A percentile compares a stretch with the other conserved stretches of the same genome.
phyloP scores from a whole-genome alignment of 805 yeast genomes.

The Gaillardinia entomophila region DNA sequence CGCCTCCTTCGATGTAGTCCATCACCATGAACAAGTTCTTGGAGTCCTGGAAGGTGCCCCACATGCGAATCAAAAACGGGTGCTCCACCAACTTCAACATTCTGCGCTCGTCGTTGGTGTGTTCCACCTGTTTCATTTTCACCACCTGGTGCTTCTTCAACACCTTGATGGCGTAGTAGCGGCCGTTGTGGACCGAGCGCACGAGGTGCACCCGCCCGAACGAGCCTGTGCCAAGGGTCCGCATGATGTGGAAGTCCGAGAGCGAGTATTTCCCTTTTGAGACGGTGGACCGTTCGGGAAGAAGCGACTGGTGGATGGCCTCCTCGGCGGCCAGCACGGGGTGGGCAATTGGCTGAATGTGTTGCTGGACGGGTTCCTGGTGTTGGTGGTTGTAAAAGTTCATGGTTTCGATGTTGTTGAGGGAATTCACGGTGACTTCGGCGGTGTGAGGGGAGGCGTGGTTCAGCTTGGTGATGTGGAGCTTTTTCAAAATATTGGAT shows the following conservation, averaged over 20 bases:
- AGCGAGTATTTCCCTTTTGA: slow-evolving; percentile 56
- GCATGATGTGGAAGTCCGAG: slow-evolving; percentile 48
- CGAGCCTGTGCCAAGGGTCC: slow-evolving; percentile 58
- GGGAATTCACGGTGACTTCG: slow-evolving; percentile 8
- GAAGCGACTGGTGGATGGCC: slow-evolving; percentile 27
- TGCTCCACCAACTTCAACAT: slow-evolving; percentile 55
- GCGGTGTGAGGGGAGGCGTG: slow-evolving; percentile 6
- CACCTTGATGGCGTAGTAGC: slow-evolving; percentile 57
- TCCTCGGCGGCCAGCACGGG: slow-evolving; percentile 13
- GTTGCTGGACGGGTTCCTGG: slow-evolving; percentile 1
- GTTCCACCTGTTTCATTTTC: slow-evolving; percentile 59
- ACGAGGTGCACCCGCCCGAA: slow-evolving; percentile 59
- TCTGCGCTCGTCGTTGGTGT: slow-evolving; percentile 57
- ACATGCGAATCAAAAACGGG: slow-evolving; percentile 56
- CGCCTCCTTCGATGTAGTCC: slow-evolving; percentile 65
- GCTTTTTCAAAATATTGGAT: slow-evolving; percentile 27
- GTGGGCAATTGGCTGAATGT: neutral
- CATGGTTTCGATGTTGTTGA: slow-evolving; percentile 11
- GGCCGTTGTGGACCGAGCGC: slow-evolving; percentile 51
- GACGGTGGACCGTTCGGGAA: slow-evolving; percentile 29
- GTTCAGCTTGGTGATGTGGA: slow-evolving; percentile 27
- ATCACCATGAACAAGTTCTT: slow-evolving; percentile 54
- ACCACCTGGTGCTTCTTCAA: slow-evolving; percentile 53
- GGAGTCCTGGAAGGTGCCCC: slow-evolving; percentile 63
- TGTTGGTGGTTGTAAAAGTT: slow-evolving; percentile 5